phyloP scores from a whole-genome alignment of 2,329 filamentous ascomycete species.

The Xylariaceae sp. region DNA sequence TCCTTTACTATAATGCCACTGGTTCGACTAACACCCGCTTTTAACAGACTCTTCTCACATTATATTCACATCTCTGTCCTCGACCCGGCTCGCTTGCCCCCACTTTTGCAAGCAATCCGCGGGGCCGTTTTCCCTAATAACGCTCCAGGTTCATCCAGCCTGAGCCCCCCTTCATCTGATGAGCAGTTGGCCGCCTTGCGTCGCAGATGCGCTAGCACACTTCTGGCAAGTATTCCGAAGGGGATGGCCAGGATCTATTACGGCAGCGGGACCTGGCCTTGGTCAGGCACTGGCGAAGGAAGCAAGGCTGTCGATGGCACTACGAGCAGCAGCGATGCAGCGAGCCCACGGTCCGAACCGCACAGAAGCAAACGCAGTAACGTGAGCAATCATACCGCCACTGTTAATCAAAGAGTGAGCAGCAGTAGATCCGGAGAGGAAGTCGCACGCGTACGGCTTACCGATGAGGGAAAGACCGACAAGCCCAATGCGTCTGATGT shows the following conservation, averaged over 20 bases:
- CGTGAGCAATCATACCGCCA: constrained; percentile 4
- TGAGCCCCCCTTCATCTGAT: constrained; percentile 56
- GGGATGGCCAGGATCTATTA: constrained; percentile 48
- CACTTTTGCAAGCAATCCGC: constrained; percentile 66
- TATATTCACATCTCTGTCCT: constrained; percentile 54
- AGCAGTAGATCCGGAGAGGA: constrained; percentile 19
- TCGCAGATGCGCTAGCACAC: constrained; percentile 60
- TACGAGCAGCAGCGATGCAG: constrained; percentile 5
- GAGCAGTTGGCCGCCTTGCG: constrained; percentile 59
- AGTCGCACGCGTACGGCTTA: constrained; percentile 20
- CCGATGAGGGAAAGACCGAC: constrained; percentile 20
- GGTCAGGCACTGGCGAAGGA: constrained; percentile 17
- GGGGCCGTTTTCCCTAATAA: constrained; percentile 84
- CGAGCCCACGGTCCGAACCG: constrained; percentile 24
- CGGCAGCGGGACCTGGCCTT: constrained; percentile 29
- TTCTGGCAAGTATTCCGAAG: constrained; percentile 45
- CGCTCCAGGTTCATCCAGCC: constrained; percentile 59
- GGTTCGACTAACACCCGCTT: constrained; percentile 23
- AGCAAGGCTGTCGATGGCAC: constrained; percentile 15
- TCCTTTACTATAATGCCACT: constrained; percentile 10
- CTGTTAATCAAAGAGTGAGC: constrained; percentile 3
- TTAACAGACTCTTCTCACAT: constrained; percentile 54
- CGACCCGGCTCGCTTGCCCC: constrained; percentile 60
- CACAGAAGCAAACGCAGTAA: constrained; percentile 17
- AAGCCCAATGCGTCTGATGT: too few species aligned